A percentile compares a stretch with the other conserved stretches of the same genome.
Conservation (phyloP, 495 filamentous ascomycete genomes). For the Neurospora cerealis region DNA sequence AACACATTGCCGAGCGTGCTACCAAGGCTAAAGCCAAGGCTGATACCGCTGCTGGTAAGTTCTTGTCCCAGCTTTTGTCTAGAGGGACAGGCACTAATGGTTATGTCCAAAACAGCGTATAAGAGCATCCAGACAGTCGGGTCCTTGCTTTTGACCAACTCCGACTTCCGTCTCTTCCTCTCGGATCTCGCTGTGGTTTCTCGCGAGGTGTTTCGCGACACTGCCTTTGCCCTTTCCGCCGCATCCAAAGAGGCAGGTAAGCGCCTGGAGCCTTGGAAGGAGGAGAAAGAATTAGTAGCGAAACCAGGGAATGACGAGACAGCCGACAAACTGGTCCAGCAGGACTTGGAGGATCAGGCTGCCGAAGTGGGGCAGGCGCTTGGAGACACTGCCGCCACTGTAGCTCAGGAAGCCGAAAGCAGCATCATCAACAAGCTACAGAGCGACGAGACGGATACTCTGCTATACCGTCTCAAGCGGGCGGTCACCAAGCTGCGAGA, state of each 20-base stretch:
- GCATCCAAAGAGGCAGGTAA: conserved; percentile 64
- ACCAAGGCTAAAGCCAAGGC: conserved; percentile 58
- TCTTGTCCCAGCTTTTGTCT: background rate
- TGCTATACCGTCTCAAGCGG: conserved; percentile 66
- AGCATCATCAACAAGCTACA: conserved; percentile 60
- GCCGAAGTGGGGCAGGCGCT: conserved; percentile 54
- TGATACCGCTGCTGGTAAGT: conserved; percentile 65
- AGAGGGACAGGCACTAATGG: background rate
- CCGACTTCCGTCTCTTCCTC: conserved; percentile 80
- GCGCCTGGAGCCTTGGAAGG: conserved; percentile 54
- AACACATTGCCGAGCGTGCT: conserved; percentile 53
- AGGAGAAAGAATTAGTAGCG: conserved; percentile 47
- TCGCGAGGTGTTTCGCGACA: conserved; percentile 79
- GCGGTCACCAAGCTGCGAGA: conserved; percentile 65
- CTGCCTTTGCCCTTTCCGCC: conserved; percentile 64
- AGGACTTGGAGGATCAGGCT: conserved; percentile 54
- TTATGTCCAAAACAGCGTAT: conserved; percentile 45
- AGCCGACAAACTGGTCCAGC: conserved; percentile 36
- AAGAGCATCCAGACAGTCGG: conserved; percentile 76
- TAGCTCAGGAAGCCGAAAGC: conserved; percentile 52
- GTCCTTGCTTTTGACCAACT: conserved; percentile 73
- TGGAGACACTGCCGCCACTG: conserved; percentile 51
- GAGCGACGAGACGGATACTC: conserved; percentile 58
- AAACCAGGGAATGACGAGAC: conserved; percentile 46
- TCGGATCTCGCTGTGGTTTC: conserved; percentile 72